Evolutionary conservation across 2,329 filamentous ascomycete species (phyloP), one percentile per base, ranked within the genome.

Genomic region (Diaporthe sp.): DNA sequence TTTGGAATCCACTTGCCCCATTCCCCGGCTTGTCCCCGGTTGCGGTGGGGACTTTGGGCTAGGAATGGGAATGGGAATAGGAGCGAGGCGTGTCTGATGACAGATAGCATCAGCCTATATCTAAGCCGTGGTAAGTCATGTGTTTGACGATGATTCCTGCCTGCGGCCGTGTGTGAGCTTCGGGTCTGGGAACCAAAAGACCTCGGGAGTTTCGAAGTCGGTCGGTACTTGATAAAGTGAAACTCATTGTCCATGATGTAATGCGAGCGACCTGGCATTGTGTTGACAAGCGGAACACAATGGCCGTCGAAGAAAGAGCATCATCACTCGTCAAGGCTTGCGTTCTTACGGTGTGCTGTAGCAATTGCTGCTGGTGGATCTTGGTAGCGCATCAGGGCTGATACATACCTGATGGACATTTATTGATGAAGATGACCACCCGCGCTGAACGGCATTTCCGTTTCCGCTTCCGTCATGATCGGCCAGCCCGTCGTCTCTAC

Each of bases 1-100:
- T 37, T 37, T 68, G 47, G 47, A 55, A 55, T 13, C 71, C 71
- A 73, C 71, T 65, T 57, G 58, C 34, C 71, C 58, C 39, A 51
- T 73, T 65, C 71, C 71, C 71, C 71, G 71, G 71, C 47, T 65
- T 60, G 71, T 42, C 58, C 58, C 71, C 71, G 71, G 58, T 20
- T 47, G 37, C 58, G 58, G 71, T 73, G 71, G 71, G 25, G 71
- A 72, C 47, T 20, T 65, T 44, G 60, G 42, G 17, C 31, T n/a
- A n/a, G 20, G 31, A 39, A n/a, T 39, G 20, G 31, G 55, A 37
- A 25, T 61, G 28, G 17, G 42, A 34, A 28, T 28, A 42, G 39
- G 55, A 49, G 31, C 44, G 31, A 31, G 28, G 42, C 42, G 31
- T 51, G 71, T 22, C 9, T 25, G 60, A 57, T 65, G 44, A 57